These are phyloP conservation scores for Wallacemonas rigidus DNA, from an alignment of 208 protist genomes.

Conservation along the genomic window DNA sequence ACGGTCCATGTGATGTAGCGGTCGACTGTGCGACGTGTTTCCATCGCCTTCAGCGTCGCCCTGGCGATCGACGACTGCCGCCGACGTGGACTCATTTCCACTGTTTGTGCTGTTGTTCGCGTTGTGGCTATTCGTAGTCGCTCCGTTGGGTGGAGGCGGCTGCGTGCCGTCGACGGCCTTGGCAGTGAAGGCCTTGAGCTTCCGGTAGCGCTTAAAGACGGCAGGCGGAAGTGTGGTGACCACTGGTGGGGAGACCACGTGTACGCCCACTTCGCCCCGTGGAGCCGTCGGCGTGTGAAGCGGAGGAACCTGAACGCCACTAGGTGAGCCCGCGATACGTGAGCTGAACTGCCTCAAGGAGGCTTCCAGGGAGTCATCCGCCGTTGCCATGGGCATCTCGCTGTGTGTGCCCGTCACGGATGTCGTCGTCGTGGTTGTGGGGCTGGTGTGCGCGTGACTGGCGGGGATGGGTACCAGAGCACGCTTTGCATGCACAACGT, in stretches of 20 bases:
- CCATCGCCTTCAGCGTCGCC: no score
- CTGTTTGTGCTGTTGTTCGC: not conserved
- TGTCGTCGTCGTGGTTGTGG: conserved; percentile 8
- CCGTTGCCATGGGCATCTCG: not conserved
- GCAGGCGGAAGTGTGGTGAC: conserved; percentile 7
- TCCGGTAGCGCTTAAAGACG: conserved; percentile 30
- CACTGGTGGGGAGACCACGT: not conserved
- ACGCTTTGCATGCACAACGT: not conserved
- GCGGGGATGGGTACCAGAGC: not conserved
- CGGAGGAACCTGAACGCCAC: no score
- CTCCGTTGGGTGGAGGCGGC: no score
- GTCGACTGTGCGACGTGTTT: no score
- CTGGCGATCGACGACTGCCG: no score
- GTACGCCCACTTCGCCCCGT: no score
- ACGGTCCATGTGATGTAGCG: conserved; percentile 36
- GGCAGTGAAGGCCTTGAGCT: conserved; percentile 2
- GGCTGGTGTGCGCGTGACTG: conserved; percentile 9
- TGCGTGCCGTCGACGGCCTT: not conserved
- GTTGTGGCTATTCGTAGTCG: no score
- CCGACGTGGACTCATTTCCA: not conserved
- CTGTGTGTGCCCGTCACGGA: not conserved
- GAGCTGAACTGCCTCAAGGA: not conserved
- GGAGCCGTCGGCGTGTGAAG: no score
- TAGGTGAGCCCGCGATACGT: no score
- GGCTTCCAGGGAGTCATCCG: not conserved